Base-by-base conservation (phyloP, 208 protist genomes). In the Leptomonas pyrrhocoris region DNA sequence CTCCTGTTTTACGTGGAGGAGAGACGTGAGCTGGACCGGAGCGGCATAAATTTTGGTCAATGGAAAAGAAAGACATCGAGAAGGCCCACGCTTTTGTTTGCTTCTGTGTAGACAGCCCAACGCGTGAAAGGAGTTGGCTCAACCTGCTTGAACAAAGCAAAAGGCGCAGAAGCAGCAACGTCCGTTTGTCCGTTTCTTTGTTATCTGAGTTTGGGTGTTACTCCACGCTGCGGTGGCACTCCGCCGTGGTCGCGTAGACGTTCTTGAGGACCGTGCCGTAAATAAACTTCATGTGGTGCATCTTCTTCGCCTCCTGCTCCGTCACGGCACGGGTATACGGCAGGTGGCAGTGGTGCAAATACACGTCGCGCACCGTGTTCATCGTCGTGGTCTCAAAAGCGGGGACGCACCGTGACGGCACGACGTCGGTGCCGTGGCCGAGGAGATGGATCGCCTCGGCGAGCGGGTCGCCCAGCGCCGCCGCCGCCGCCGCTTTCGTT, bases 241-340 rank as follows among this genome's bases (percentile, higher is more conserved):
- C 74, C 23, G 61, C 66, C 23, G 58, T 71, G 8, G 72, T 45
- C 0, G 64, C 64, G 60, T 89, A 92, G 0, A 92, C 68, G 31
- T 79, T 86, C 60, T 89, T 92, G 18, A 92, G 73, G 15, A 84
- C 63, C 8, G 79, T 84, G 30, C 83, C 81, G 46, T 88, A 92
- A 46, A 87, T 86, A 30, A 77, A 59, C 64, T 85, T 80, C 66
- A 87, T 55, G 45, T 84, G 79, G 25, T 77, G 71, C 15, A 71
- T 73, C 51, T 81, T 82, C 50, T 74, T 68, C 9, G 83, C 73
- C 74, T 92, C 81, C 34, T 75, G 74, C 50, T 85, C 71, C 25
- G 64, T 74, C 31, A 92, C 50, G 5, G 68, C 79, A 15, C 76
- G 77, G 21, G 63, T 72, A 57, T 78, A 68, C 0, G 83, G 73